Evolutionary conservation across 169 alveolate genomes (phyloP).

Genomic region (Plasmodium yoelii): DNA sequence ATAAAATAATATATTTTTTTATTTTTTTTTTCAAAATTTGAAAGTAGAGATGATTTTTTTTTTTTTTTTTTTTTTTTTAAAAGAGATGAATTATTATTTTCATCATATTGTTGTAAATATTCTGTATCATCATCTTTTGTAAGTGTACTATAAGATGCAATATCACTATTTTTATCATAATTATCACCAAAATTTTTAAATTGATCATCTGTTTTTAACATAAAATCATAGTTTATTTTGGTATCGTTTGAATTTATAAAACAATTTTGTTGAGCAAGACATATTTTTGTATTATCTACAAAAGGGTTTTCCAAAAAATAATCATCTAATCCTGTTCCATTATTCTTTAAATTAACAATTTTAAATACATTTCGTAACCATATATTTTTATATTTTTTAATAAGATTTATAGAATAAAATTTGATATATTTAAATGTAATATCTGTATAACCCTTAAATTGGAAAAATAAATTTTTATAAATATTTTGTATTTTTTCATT

Average conservation of each 20-base stretch:
- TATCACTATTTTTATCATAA: too few species aligned
- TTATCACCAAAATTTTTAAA: too few species aligned
- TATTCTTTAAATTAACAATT: constrained; percentile 34
- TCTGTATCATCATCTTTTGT: too few species aligned
- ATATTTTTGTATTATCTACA: too few species aligned
- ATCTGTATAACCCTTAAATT: constrained; percentile 38
- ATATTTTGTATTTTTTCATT: constrained; percentile 12
- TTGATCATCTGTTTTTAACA: too few species aligned
- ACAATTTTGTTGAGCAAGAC: too few species aligned
- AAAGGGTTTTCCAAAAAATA: not conserved
- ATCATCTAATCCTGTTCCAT: not conserved
- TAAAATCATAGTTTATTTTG: not conserved
- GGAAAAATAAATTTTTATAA: constrained; percentile 2
- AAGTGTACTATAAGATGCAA: too few species aligned
- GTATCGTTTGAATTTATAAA: not conserved
- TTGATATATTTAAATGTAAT: constrained; percentile 51
- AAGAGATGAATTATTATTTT: too few species aligned
- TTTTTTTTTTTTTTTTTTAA: not conserved
- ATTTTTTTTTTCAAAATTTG: not conserved
- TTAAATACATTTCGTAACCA: constrained; percentile 61
- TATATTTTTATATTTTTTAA: constrained; percentile 22
- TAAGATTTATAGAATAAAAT: not conserved
- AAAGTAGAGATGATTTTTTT: not conserved
- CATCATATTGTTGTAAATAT: not conserved
- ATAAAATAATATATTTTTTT: constrained; percentile 17